phyloP scores from a whole-genome alignment of 225 moss, liverwort and hornwort species.

The Physcomitrellopsis africana region DNA sequence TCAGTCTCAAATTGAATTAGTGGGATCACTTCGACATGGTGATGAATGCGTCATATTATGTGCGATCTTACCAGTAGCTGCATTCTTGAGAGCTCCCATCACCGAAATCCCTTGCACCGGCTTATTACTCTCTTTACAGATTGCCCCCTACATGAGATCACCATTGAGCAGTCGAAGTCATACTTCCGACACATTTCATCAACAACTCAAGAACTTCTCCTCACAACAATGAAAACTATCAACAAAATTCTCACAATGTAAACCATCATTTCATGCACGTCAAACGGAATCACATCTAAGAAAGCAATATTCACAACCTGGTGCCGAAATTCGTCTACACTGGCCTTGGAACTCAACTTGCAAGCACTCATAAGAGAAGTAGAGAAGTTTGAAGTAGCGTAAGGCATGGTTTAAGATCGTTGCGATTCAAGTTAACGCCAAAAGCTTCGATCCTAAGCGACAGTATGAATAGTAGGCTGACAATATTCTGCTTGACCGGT shows the following conservation, averaged over 20 bases:
- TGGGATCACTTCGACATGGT: too few species aligned
- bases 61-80: constrained; percentile 19
- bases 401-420: constrained; percentile 22
- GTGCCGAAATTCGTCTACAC: background rate
- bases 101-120: constrained; percentile 19
- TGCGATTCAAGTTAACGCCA: too few species aligned
- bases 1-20: too few species aligned
- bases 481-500: background rate
- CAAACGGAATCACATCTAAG: too few species aligned
- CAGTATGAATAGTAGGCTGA: background rate
- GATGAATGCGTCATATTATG: too few species aligned
- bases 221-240: background rate
- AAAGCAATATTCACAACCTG: background rate
- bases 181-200: background rate
- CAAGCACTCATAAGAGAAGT: constrained; percentile 21
- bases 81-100: constrained; percentile 26
- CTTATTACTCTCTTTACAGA: constrained; percentile 8
- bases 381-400: constrained; percentile 17
- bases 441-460: too few species aligned
- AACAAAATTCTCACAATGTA: too few species aligned
- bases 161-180: background rate
- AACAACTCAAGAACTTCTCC: background rate
- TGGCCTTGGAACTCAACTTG: constrained; percentile 6
- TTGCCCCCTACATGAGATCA: constrained; percentile 2
- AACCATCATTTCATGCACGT: background rate